These are phyloP conservation scores for Colletotrichum sp. DNA, from an alignment of 2,329 filamentous ascomycete species.

Conservation along the genomic window DNA sequence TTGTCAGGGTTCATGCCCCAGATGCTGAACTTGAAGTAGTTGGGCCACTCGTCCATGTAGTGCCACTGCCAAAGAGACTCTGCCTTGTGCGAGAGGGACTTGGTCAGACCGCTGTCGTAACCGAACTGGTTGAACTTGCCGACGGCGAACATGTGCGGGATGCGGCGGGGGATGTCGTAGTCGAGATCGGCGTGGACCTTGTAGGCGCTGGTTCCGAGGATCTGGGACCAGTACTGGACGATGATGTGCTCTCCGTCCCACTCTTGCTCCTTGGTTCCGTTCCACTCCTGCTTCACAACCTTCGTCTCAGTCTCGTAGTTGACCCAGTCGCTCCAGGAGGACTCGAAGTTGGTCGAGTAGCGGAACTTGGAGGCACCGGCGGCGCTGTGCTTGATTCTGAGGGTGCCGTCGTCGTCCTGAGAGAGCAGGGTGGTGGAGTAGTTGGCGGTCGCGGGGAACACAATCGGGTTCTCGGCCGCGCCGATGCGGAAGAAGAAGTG, in stretches of 20 bases:
- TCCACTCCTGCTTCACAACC: slow-evolving; percentile 56
- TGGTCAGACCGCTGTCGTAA: slow-evolving; percentile 63
- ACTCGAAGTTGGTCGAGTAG: slow-evolving; percentile 68
- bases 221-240: slow-evolving; percentile 68
- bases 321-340: slow-evolving; percentile 63
- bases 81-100: slow-evolving; percentile 52
- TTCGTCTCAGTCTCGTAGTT: slow-evolving; percentile 57
- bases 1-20: slow-evolving; percentile 72
- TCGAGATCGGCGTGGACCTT: slow-evolving; percentile 62
- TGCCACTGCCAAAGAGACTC: slow-evolving; percentile 62
- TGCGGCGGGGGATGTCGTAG: slow-evolving; percentile 48
- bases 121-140: slow-evolving; percentile 69
- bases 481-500: slow-evolving; percentile 51
- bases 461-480: slow-evolving; percentile 8
- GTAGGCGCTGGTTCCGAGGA: slow-evolving; percentile 64
- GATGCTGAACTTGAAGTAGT: slow-evolving; percentile 65
- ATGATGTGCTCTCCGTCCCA: slow-evolving; percentile 68
- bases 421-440: slow-evolving; percentile 53
- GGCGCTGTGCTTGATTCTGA: slow-evolving; percentile 59
- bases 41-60: slow-evolving; percentile 69
- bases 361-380: slow-evolving; percentile 68
- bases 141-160: slow-evolving; percentile 68
- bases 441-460: slow-evolving; percentile 28
- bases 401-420: slow-evolving; percentile 40
- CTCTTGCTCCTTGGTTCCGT: slow-evolving; percentile 58